Evolutionary conservation across 177 flowering plant genomes (phyloP), one percentile per base, ranked within the genome.

Genomic region (Tripterygium wilfordii): DNA sequence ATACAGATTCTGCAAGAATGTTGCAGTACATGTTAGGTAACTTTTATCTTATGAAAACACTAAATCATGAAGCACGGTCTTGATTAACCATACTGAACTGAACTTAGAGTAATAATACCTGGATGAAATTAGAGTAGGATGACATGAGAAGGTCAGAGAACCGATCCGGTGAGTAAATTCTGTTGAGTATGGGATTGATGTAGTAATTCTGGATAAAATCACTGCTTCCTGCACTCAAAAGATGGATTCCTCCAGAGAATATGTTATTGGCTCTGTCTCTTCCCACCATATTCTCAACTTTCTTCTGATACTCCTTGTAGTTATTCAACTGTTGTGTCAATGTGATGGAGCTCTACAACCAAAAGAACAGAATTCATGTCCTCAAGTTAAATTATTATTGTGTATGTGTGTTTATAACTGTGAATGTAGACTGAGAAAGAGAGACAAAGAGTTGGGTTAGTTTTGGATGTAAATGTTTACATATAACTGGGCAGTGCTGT

Each of bases 121-220:
- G 81, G 43, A 84, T 57, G 28, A 86, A 79, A 23, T 44, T 28
- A 10, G 79, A 27, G 75, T 76, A 87, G 47, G 78, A 74, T 43
- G 44, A 55, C 53, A 85, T 50, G 57, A 94, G 96, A 25, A 71
- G 10, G 48, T 81, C 75, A 5, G 96, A 74, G 74, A 82, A 89
- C 20, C 65, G 76, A 42, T 73, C 81, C 0, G 84, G 66, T 1
- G 87, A 24, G 63, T 77, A 80, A 36, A 23, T 40, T 46, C 46
- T 43, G 36, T 64, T 42, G 16, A 92, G 76, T 0, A 75, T n/a
- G 28, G 96, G 96, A 48, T 81, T 78, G 37, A 92, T 65, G 65
- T 92, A 89, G 67, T 80, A 89, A 56, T 87, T 92, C 69, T 92
- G 97, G 58, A 85, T 56, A 45, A 71, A 89, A 40, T 92, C 99